Conservation (phyloP, 371 early-diverging fungal species). For the Rhizopus arrhizus region DNA sequence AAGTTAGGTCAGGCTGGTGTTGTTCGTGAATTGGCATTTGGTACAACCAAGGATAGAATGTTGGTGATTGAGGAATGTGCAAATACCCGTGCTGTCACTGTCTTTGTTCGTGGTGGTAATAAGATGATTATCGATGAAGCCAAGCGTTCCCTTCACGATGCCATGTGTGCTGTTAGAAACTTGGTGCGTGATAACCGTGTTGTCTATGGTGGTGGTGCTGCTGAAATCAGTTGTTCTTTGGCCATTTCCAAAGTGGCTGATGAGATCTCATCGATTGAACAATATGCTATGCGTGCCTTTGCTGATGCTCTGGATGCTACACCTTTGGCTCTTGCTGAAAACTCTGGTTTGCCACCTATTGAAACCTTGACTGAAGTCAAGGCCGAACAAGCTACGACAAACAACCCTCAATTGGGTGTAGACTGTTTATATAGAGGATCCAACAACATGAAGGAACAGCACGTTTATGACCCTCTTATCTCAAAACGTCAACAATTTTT, state of each 20-base stretch:
- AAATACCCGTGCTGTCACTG: constrained; percentile 96
- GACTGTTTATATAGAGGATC: constrained; percentile 94
- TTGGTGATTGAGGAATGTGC: constrained; percentile 98
- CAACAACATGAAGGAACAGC: constrained; percentile 96
- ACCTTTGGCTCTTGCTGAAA: constrained; percentile 97
- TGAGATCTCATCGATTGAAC: constrained; percentile 89
- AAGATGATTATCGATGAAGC: constrained; percentile 99
- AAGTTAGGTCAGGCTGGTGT: constrained; percentile 95
- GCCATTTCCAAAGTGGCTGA: constrained; percentile 94
- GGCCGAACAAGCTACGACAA: constrained; percentile 87
- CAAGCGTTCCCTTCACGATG: constrained; percentile 98
- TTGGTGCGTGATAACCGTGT: constrained; percentile 96
- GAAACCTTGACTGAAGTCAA: constrained; percentile 94
- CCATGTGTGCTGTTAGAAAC: constrained; percentile 99
- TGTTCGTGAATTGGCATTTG: constrained; percentile 94
- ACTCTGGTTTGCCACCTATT: constrained; percentile 96
- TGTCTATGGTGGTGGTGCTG: constrained; percentile 99
- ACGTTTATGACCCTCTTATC: constrained; percentile 98
- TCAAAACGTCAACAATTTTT: constrained; percentile 98
- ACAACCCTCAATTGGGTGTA: constrained; percentile 90
- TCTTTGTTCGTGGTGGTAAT: constrained; percentile 98
- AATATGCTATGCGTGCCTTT: constrained; percentile 98
- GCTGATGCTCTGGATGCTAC: constrained; percentile 96
- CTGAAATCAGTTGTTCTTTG: constrained; percentile 96
- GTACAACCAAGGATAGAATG: constrained; percentile 99